A percentile compares a stretch with the other conserved stretches of the same genome.
These are phyloP conservation scores for Trichocladium uniseriatum DNA, from an alignment of 495 filamentous ascomycete genomes.

Conservation along the genomic window DNA sequence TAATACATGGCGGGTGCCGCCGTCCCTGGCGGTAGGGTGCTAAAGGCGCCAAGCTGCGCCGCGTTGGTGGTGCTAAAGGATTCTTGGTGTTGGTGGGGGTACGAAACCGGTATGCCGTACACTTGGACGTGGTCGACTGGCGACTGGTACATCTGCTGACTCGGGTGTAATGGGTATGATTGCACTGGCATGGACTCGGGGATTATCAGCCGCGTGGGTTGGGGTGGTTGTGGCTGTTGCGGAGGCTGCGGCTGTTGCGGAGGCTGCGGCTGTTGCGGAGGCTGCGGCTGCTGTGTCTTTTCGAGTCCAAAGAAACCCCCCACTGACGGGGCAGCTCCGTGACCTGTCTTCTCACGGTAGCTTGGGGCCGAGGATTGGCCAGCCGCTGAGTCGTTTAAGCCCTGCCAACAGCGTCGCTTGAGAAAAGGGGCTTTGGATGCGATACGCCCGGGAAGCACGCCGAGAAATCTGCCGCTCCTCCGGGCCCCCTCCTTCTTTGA, in stretches of 20 bases:
- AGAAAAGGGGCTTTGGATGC: no score
- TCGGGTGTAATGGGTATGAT: no score
- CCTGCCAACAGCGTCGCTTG: slow-evolving; percentile 14
- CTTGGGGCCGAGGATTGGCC: slow-evolving; percentile 23
- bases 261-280: slow-evolving; percentile 1
- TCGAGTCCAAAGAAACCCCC: slow-evolving; percentile 24
- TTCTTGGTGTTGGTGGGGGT: slow-evolving; percentile 15
- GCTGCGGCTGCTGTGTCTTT: slow-evolving; percentile 14
- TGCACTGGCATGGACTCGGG: no score
- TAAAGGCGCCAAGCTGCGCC: slow-evolving; percentile 23
- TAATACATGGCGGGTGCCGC: slow-evolving; percentile 26
- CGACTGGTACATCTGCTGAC: no score
- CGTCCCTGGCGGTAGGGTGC: slow-evolving; percentile 19
- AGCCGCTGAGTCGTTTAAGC: slow-evolving; percentile 10
- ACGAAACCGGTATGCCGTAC: background rate
- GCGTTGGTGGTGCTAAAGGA: slow-evolving; percentile 28
- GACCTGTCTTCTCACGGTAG: slow-evolving; percentile 25
- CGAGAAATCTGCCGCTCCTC: background rate
- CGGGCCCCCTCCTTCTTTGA: slow-evolving; percentile 12
- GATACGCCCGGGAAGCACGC: background rate
- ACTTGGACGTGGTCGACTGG: background rate
- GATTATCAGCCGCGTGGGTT: no score
- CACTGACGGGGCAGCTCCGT: background rate
- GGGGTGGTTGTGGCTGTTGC: no score
- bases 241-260: background rate